These are phyloP conservation scores for Xanthoparmelia taractica DNA, from an alignment of 495 filamentous ascomycete genomes.

Conservation along the genomic window DNA sequence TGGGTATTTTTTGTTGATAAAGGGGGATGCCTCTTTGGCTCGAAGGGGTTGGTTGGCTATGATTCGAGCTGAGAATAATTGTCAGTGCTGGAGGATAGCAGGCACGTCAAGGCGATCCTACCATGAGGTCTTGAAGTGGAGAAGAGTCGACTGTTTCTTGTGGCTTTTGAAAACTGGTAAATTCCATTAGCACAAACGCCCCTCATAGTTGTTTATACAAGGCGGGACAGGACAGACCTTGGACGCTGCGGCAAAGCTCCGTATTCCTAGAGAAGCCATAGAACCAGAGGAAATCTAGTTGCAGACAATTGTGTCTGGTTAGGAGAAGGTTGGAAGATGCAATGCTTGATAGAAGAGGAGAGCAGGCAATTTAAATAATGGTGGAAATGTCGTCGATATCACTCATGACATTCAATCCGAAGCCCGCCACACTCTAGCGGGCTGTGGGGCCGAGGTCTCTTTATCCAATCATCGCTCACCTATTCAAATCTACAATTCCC, in stretches of 20 bases:
- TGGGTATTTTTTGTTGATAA: constrained; percentile 78
- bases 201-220: constrained; percentile 5
- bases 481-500: too few relatives aligned
- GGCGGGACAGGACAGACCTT: constrained; percentile 40
- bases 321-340: neutral
- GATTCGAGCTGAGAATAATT: constrained; percentile 53
- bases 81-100: constrained; percentile 30
- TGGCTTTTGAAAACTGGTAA: constrained; percentile 38
- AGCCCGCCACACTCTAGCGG: neutral
- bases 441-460: constrained; percentile 9
- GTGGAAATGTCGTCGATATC: constrained; percentile 5
- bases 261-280: constrained; percentile 53
- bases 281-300: neutral
- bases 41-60: constrained; percentile 76
- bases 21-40: constrained; percentile 82
- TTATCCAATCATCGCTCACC: constrained; percentile 4
- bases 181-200: constrained; percentile 23
- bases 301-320: neutral
- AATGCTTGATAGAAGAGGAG: neutral
- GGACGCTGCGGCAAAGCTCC: constrained; percentile 51
- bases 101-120: constrained; percentile 28
- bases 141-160: constrained; percentile 59
- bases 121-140: constrained; percentile 72
- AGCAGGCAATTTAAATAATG: neutral
- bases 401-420: neutral